Base-by-base conservation (phyloP, 345 rosid genomes). In the Iberis pinnata region DNA sequence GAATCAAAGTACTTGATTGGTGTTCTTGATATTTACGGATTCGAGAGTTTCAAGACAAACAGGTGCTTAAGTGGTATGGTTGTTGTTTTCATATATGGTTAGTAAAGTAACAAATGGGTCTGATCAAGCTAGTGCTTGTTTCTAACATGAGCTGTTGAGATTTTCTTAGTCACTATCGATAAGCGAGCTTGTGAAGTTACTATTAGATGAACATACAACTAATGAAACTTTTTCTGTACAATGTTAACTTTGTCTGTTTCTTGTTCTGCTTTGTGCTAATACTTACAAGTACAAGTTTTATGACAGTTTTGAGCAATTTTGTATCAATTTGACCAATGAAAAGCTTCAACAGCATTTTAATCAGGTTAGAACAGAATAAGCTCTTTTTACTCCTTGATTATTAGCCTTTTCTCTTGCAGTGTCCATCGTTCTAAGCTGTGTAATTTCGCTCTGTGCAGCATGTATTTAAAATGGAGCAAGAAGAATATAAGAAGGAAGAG, bases 391-490 rank as follows among this genome's bases (percentile, higher is more conserved):
- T 58, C 17, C 43, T 60, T 25, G 11, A 41, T 16, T 43, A 32
- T 33, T 38, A 14, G 56, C 44, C 29, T 22, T 49, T 61, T 78
- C 44, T 72, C 37, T 51, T 47, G 29, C 41, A 49, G 38, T 36
- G 22, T 60, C 61, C 27, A 4, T 71, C 11, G 31, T 68, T 64
- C 55, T 24, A 58, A 56, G 67, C 26, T 48, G 45, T 41, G 64
- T 64, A 53, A 49, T 43, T 51, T 68, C 33, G 64, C 32, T 37
- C 36, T 42, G 25, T 49, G 51, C 96, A 92, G 99, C 99, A 92
- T 53, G 99, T 92, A 60, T 92, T 92, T 73, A 92, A 92, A 80
- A 88, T 92, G 99, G 98, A 92, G 75, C 99, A 92, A 88, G 99
- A 92, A 67, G 98, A 92, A 67, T 85, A 92, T 78, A 85, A 77